These are phyloP conservation scores for Zasmidium cellare DNA, from an alignment of 2,329 filamentous ascomycete genomes.

Conservation along the genomic window DNA sequence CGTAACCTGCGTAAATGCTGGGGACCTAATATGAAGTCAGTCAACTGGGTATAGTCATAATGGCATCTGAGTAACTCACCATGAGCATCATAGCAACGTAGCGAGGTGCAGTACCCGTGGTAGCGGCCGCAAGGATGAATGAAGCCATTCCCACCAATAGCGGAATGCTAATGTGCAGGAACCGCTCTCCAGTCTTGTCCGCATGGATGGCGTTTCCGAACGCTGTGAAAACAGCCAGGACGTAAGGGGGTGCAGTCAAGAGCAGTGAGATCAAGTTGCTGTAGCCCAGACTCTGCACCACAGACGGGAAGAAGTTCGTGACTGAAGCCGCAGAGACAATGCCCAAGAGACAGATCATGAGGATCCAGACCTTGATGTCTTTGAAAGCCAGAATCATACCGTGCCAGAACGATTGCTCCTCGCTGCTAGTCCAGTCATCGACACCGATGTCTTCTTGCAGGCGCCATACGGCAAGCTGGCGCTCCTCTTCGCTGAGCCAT, in stretches of 20 bases:
- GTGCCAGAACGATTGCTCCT: constrained; percentile 34
- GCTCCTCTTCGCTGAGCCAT: constrained; percentile 34
- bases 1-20: constrained; percentile 61
- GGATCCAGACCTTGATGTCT: constrained; percentile 37
- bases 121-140: constrained; percentile 34
- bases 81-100: constrained; percentile 38
- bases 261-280: constrained; percentile 33
- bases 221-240: constrained; percentile 35
- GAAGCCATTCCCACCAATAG: constrained; percentile 30
- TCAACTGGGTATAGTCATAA: neutral
- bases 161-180: constrained; percentile 39
- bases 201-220: constrained; percentile 41
- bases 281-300: constrained; percentile 37
- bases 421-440: constrained; percentile 33
- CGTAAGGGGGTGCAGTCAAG: constrained; percentile 37
- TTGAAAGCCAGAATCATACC: constrained; percentile 34
- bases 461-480: constrained; percentile 32
- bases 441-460: constrained; percentile 35
- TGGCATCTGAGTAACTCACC: constrained; percentile 35
- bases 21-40: constrained; percentile 30
- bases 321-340: constrained; percentile 36
- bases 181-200: constrained; percentile 42
- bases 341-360: constrained; percentile 38
- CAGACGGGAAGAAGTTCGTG: constrained; percentile 36
- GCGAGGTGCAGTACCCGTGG: constrained; percentile 29